Percentiles rank a stretch among this genome's conserved stretches.
These are phyloP conservation scores for Cryptosporidium canis DNA, from an alignment of 169 alveolate species.

Conservation along the genomic window DNA sequence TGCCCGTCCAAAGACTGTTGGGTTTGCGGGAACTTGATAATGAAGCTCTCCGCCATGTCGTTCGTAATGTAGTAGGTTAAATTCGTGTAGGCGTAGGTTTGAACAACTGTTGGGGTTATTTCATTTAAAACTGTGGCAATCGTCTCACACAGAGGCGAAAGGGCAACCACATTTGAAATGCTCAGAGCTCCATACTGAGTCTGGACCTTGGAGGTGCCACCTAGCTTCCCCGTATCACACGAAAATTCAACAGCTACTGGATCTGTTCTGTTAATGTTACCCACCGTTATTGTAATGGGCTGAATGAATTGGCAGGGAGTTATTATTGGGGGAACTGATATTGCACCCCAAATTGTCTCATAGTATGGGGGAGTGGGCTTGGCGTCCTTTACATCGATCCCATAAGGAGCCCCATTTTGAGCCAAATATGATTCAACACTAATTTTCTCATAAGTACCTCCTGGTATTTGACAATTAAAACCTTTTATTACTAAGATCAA, in stretches of 20 bases:
- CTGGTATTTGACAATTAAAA: not conserved
- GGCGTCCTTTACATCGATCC: constrained; percentile 23
- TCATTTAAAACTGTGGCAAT: constrained; percentile 15
- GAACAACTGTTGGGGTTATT: constrained; percentile 29
- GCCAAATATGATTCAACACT: constrained; percentile 43
- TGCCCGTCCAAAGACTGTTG: constrained; percentile 12
- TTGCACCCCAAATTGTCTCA: constrained; percentile 64
- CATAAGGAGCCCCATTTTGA: constrained; percentile 70
- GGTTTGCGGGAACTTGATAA: constrained; percentile 10
- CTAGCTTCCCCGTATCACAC: not conserved
- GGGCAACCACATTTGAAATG: constrained; percentile 28
- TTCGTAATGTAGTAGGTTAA: constrained; percentile 52
- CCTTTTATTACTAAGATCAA: not conserved
- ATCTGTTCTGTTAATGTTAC: constrained; percentile 48
- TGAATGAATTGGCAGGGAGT: constrained; percentile 49
- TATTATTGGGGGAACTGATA: constrained; percentile 53
- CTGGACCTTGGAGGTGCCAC: constrained; percentile 19
- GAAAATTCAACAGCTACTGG: constrained; percentile 55
- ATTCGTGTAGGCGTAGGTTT: constrained; percentile 62
- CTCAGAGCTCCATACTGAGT: constrained; percentile 50
- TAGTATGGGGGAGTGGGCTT: constrained; percentile 63
- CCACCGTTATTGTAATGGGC: constrained; percentile 52
- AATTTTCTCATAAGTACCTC: constrained; percentile 10
- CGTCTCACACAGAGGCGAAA: constrained; percentile 42
- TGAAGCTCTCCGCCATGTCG: constrained; percentile 23